Percentiles rank a stretch among this genome's conserved stretches.
Conservation (phyloP, 1,284 basidiomycete genomes). For the Puccinia hordei region DNA sequence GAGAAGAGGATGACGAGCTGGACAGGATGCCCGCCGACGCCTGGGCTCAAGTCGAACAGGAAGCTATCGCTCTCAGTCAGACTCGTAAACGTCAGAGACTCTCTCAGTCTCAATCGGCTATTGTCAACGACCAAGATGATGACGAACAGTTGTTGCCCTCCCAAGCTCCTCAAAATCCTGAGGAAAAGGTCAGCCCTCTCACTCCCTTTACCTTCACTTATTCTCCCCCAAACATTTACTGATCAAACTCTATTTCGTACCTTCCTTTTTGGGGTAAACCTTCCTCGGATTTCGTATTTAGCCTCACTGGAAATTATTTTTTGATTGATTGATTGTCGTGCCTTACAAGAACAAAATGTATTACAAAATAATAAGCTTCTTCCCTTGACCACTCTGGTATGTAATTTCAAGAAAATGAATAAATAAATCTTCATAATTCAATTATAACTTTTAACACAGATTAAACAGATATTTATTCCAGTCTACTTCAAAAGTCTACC, state of each 20-base stretch:
- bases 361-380: too few species aligned
- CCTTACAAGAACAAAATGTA: too few species aligned
- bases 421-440: too few species aligned
- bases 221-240: too few species aligned
- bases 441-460: too few species aligned
- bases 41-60: constrained; percentile 36
- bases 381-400: too few species aligned
- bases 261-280: not conserved
- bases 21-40: constrained; percentile 6
- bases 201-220: too few species aligned
- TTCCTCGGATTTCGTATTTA: not conserved
- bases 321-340: not conserved
- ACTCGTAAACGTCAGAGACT: constrained; percentile 10
- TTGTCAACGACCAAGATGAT: not conserved
- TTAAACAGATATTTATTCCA: too few species aligned
- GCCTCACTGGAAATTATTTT: constrained; percentile 31
- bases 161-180: constrained; percentile 12
- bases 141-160: constrained; percentile 32
- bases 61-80: constrained; percentile 32
- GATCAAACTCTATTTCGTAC: not conserved
- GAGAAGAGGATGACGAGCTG: constrained; percentile 17
- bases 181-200: constrained; percentile 25
- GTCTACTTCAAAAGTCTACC: too few species aligned
- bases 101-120: not conserved
- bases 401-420: too few species aligned